Percentiles rank a stretch among this genome's conserved stretches.
Evolutionary conservation across 345 rosid genomes (phyloP).

Genomic region (Heritiera littoralis): DNA sequence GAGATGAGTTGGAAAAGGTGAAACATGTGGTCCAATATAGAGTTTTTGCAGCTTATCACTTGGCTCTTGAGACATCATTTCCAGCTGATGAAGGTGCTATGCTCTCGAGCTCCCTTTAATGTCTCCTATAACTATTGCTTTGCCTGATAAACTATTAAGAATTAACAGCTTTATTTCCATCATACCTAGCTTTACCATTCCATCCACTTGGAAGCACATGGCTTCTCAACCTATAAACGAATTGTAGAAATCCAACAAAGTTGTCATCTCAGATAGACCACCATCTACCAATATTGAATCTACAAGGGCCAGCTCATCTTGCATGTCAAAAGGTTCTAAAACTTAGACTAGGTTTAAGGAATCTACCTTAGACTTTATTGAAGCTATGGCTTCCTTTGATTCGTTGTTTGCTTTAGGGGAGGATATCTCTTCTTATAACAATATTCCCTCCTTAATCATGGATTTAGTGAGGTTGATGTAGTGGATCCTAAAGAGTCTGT

Average conservation of each 20-base stretch:
- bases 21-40: slow-evolving; percentile 98
- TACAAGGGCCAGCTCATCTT: slow-evolving; percentile 36
- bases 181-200: slow-evolving; percentile 71
- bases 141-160: slow-evolving; percentile 75
- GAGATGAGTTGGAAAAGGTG: slow-evolving; percentile 88
- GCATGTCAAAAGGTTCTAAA: slow-evolving; percentile 28
- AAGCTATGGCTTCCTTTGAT: slow-evolving; percentile 26
- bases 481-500: slow-evolving; percentile 41
- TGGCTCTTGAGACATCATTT: slow-evolving; percentile 96
- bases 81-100: slow-evolving; percentile 98
- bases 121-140: slow-evolving; percentile 81
- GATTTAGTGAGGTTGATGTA: slow-evolving; percentile 32
- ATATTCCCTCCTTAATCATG: slow-evolving; percentile 25
- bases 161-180: slow-evolving; percentile 84
- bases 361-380: slow-evolving; percentile 23
- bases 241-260: slow-evolving; percentile 41
- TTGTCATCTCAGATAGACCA: slow-evolving; percentile 20
- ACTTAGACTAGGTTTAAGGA: slow-evolving; percentile 14
- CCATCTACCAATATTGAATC: slow-evolving; percentile 35
- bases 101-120: slow-evolving; percentile 87
- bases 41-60: slow-evolving; percentile 97
- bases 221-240: slow-evolving; percentile 43
- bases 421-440: slow-evolving; percentile 20
- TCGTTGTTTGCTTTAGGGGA: slow-evolving; percentile 24
- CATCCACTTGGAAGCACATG: slow-evolving; percentile 43